Conservation (phyloP, 2,329 filamentous ascomycete species). For the Hypoxylon sp. region DNA sequence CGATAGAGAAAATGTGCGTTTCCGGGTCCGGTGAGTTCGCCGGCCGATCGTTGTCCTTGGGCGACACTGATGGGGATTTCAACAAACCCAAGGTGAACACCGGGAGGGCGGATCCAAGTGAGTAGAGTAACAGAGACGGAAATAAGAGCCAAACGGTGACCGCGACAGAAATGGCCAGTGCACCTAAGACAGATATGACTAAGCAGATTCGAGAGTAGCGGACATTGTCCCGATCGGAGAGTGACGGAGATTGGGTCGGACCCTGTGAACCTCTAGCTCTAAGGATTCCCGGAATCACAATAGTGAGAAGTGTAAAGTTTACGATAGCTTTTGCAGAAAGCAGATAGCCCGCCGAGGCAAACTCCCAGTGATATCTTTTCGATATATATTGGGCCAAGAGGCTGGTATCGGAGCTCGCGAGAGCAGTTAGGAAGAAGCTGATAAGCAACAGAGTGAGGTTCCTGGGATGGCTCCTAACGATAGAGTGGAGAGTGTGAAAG, state of each 20-base stretch:
- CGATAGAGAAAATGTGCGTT: slow-evolving; percentile 64
- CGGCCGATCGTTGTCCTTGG: slow-evolving; percentile 37
- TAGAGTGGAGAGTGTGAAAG: slow-evolving; percentile 52
- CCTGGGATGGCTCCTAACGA: slow-evolving; percentile 57
- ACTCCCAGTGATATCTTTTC: slow-evolving; percentile 63
- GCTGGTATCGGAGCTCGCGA: slow-evolving; percentile 67
- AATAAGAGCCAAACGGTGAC: slow-evolving; percentile 59
- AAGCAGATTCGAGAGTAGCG: slow-evolving; percentile 58
- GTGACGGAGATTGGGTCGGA: slow-evolving; percentile 37
- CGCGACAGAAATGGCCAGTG: slow-evolving; percentile 60
- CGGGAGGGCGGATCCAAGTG: slow-evolving; percentile 64
- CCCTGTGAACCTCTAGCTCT: slow-evolving; percentile 43
- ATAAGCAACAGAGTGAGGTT: slow-evolving; percentile 62
- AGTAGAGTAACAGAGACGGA: slow-evolving; percentile 62
- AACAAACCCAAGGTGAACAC: slow-evolving; percentile 66
- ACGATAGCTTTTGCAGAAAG: slow-evolving; percentile 64
- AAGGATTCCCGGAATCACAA: slow-evolving; percentile 60
- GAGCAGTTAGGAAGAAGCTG: slow-evolving; percentile 64
- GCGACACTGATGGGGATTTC: slow-evolving; percentile 60
- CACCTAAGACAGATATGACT: slow-evolving; percentile 59
- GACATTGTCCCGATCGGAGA: slow-evolving; percentile 54
- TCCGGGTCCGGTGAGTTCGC: slow-evolving; percentile 52
- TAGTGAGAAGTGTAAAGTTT: slow-evolving; percentile 62
- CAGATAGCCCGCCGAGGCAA: slow-evolving; percentile 64
- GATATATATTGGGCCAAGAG: slow-evolving; percentile 67